phyloP scores from a whole-genome alignment of 2,329 filamentous ascomycete genomes.

The Tolypocladium tropicale region DNA sequence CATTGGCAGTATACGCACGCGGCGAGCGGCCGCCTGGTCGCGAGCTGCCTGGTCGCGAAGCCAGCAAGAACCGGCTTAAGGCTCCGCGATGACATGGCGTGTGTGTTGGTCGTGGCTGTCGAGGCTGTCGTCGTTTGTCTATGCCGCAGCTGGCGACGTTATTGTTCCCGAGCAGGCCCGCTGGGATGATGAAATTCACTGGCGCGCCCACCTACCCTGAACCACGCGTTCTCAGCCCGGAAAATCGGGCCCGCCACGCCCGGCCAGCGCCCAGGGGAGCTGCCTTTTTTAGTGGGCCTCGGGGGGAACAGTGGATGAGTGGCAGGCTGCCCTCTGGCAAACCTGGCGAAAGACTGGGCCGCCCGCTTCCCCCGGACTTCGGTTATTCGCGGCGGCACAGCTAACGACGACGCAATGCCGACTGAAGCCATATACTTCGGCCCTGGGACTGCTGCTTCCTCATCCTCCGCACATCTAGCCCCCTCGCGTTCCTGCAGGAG shows the following conservation, averaged over 20 bases:
- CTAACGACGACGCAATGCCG: slow-evolving; percentile 22
- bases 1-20: slow-evolving; percentile 41
- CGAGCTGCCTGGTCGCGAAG: slow-evolving; percentile 15
- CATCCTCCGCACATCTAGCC: not conserved
- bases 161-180: not conserved
- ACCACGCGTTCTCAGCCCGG: not conserved
- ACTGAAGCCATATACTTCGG: slow-evolving; percentile 17
- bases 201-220: not conserved
- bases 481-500: not conserved
- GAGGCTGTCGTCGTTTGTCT: not conserved
- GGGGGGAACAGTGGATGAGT: too few relatives aligned
- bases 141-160: not conserved
- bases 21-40: slow-evolving; percentile 18
- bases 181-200: not conserved
- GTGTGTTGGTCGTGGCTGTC: too few relatives aligned
- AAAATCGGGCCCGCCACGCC: not conserved
- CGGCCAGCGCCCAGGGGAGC: too few relatives aligned
- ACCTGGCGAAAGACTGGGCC: too few relatives aligned
- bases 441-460: not conserved
- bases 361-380: slow-evolving; percentile 4
- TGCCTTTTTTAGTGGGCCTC: not conserved
- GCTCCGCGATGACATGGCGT: slow-evolving; percentile 20
- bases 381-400: slow-evolving; percentile 25
- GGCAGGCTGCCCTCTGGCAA: too few relatives aligned
- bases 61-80: slow-evolving; percentile 18